Evolutionary conservation across 805 yeast genomes (phyloP).

Genomic region (Wickerhamiella australiensis): DNA sequence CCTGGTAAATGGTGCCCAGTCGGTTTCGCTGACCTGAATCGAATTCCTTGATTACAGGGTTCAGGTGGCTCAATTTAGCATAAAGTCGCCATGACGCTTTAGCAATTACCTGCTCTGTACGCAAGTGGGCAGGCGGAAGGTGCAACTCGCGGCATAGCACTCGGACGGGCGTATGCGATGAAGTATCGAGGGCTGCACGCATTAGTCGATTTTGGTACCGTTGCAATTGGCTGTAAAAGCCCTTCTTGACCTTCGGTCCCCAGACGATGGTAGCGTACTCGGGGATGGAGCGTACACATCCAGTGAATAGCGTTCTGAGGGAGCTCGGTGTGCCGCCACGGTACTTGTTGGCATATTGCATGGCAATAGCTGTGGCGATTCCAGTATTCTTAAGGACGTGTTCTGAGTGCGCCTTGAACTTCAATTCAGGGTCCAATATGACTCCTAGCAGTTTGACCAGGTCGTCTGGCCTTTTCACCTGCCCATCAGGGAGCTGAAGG

Average conservation of each 20-base stretch:
- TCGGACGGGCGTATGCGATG: neutral
- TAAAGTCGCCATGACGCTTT: neutral
- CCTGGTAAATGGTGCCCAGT: too few species aligned
- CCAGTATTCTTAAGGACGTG: too few species aligned
- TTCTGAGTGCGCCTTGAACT: too few species aligned
- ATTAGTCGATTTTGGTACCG: neutral
- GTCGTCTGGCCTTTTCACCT: too few species aligned
- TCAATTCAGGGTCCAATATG: too few species aligned
- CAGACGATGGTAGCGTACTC: neutral
- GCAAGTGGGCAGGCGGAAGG: neutral
- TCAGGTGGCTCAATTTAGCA: too few species aligned
- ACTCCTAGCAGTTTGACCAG: too few species aligned
- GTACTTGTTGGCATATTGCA: neutral
- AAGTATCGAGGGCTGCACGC: neutral
- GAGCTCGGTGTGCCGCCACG: neutral
- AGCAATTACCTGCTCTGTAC: neutral
- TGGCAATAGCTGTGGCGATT: too few species aligned
- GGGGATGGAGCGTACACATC: neutral
- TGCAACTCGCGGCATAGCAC: neutral
- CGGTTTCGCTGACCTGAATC: too few species aligned
- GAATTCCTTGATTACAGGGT: too few species aligned
- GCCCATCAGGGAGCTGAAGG: neutral
- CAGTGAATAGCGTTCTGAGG: too few species aligned
- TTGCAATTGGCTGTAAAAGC: neutral
- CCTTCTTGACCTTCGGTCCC: neutral